phyloP scores from a whole-genome alignment of 441 rosid species.

The Daphne laureola region DNA sequence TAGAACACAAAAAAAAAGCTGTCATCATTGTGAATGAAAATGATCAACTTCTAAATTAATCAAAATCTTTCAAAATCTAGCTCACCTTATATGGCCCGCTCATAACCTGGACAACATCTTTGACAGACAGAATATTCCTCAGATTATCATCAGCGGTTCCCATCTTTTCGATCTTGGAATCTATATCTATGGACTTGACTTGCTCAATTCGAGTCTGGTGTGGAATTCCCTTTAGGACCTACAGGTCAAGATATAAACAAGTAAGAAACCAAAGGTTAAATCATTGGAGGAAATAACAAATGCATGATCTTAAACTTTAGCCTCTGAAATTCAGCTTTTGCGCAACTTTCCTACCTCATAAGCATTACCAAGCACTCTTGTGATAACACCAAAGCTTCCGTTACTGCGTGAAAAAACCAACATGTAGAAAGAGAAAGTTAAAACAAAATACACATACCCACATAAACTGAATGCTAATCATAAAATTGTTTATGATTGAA shows the following conservation, averaged over 20 bases:
- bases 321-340: neutral
- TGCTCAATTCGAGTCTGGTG: conserved; percentile 72
- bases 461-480: no score
- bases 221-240: conserved; percentile 93
- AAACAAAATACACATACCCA: neutral
- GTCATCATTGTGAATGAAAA: conserved; percentile 2
- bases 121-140: conserved; percentile 62
- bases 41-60: conserved; percentile 8
- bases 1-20: neutral
- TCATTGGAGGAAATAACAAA: neutral
- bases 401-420: conserved; percentile 40
- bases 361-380: conserved; percentile 86
- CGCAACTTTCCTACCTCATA: conserved; percentile 45
- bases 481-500: no score
- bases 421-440: neutral
- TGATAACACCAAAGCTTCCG: conserved; percentile 73
- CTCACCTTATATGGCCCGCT: conserved; percentile 89
- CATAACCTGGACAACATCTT: conserved; percentile 65
- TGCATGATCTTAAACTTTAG: no score
- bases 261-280: neutral
- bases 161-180: conserved; percentile 75
- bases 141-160: conserved; percentile 52
- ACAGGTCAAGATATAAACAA: conserved; percentile 3
- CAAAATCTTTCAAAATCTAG: conserved; percentile 11
- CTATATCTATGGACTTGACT: conserved; percentile 80